Conservation (phyloP, 164 flowering plant species). For the Macadamia tetraphylla region DNA sequence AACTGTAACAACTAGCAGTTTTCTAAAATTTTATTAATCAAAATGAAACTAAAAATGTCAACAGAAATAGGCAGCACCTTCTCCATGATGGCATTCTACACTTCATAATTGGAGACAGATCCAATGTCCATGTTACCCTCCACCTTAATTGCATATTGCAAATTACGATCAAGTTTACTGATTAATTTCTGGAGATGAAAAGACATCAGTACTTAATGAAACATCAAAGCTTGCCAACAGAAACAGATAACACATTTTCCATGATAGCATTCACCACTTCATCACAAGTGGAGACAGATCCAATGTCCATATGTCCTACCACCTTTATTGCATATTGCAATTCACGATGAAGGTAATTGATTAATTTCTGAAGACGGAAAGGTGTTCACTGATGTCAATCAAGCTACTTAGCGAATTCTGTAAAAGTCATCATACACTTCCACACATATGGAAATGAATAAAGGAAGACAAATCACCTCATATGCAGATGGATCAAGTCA, state of each 20-base stretch:
- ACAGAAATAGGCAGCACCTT: no score
- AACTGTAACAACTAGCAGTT: no score
- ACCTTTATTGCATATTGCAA: conserved; percentile 91
- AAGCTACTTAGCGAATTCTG: background rate
- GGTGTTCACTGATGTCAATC: background rate
- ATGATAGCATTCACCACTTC: conserved; percentile 79
- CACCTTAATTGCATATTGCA: no score
- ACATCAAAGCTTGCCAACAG: background rate
- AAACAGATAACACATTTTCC: conserved; percentile 56
- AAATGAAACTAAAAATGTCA: no score
- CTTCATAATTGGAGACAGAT: no score
- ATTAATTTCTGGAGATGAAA: background rate
- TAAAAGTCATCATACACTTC: background rate
- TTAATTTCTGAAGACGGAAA: conserved; percentile 51
- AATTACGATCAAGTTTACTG: background rate
- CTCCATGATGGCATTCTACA: no score
- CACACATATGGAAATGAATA: background rate
- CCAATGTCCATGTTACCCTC: no score
- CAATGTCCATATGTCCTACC: conserved; percentile 94
- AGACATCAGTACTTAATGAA: background rate
- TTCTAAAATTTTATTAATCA: no score
- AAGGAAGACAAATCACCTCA: conserved; percentile 43
- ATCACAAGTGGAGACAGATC: conserved; percentile 72
- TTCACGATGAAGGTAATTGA: conserved; percentile 87
- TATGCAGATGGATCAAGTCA: conserved; percentile 91